These are phyloP conservation scores for Russula emetica DNA, from an alignment of 768 basidiomycete genomes.

Conservation along the genomic window DNA sequence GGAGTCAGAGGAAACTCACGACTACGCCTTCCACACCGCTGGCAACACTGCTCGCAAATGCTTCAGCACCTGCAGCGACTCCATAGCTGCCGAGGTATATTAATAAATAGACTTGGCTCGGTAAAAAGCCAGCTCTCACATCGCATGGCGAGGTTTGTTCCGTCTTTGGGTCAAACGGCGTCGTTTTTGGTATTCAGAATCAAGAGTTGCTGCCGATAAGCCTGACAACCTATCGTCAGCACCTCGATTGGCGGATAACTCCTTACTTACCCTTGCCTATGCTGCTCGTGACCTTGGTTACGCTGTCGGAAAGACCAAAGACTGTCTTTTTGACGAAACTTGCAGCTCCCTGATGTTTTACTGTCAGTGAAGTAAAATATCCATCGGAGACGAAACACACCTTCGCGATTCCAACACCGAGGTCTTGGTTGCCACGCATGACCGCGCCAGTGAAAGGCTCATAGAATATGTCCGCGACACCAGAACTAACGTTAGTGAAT, in stretches of 20 bases:
- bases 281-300: slow-evolving; percentile 98
- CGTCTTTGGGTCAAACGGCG: slow-evolving; percentile 84
- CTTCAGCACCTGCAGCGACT: slow-evolving; percentile 91
- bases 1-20: slow-evolving; percentile 42
- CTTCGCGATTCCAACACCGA: slow-evolving; percentile 93
- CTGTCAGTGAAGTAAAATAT: neutral
- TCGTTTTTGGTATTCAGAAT: slow-evolving; percentile 90
- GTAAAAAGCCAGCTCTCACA: slow-evolving; percentile 45
- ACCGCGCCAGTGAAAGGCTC: slow-evolving; percentile 97
- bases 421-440: slow-evolving; percentile 91
- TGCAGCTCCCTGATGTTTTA: slow-evolving; percentile 72
- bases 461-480: slow-evolving; percentile 97
- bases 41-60: slow-evolving; percentile 87
- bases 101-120: slow-evolving; percentile 1
- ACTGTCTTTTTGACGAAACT: slow-evolving; percentile 99
- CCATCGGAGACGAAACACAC: slow-evolving; percentile 38
- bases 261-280: slow-evolving; percentile 79
- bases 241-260: neutral
- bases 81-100: slow-evolving; percentile 61
- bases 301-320: slow-evolving; percentile 90
- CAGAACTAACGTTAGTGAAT: slow-evolving; percentile 97
- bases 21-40: slow-evolving; percentile 96
- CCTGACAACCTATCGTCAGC: slow-evolving; percentile 44
- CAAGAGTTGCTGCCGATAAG: slow-evolving; percentile 93
- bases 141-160: slow-evolving; percentile 93